Percentiles rank a stretch among this genome's conserved stretches.
phyloP scores from a whole-genome alignment of 441 rosid species.

The Breynia disticha region DNA sequence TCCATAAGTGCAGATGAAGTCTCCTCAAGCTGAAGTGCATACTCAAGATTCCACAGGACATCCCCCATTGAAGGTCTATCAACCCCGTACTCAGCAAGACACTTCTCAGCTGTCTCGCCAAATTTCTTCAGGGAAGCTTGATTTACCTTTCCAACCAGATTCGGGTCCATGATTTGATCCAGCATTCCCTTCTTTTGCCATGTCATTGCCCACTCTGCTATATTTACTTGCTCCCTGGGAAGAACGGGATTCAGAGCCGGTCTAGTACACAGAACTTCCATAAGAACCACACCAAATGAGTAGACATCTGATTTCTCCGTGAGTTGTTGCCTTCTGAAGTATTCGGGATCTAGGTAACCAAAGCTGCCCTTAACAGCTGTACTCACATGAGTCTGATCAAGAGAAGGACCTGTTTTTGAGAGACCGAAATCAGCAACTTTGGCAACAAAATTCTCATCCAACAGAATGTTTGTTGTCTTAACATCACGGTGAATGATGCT shows the following conservation, averaged over 20 bases:
- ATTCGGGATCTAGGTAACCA: slow-evolving; percentile 94
- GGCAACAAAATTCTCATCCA: slow-evolving; percentile 88
- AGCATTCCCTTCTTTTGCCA: slow-evolving; percentile 94
- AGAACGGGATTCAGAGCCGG: slow-evolving; percentile 92
- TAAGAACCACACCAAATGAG: slow-evolving; percentile 90
- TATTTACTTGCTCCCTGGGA: slow-evolving; percentile 91
- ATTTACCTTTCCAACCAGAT: slow-evolving; percentile 72
- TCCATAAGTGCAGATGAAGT: slow-evolving; percentile 76
- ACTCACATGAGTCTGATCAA: slow-evolving; percentile 95
- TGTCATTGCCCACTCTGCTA: slow-evolving; percentile 97
- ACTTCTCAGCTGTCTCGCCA: slow-evolving; percentile 96
- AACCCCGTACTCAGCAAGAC: slow-evolving; percentile 83
- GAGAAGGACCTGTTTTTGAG: slow-evolving; percentile 84
- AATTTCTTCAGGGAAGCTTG: slow-evolving; percentile 78
- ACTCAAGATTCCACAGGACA: slow-evolving; percentile 91
- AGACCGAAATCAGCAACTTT: slow-evolving; percentile 99
- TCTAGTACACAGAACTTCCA: slow-evolving; percentile 93
- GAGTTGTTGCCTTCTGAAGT: slow-evolving; percentile 90
- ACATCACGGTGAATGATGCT: slow-evolving; percentile 97
- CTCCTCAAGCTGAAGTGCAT: slow-evolving; percentile 91
- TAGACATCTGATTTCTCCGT: slow-evolving; percentile 95
- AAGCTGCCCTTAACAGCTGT: slow-evolving; percentile 99
- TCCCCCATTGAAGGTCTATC: slow-evolving; percentile 98
- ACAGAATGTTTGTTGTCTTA: slow-evolving; percentile 88
- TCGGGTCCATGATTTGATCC: slow-evolving; percentile 84